Evolutionary conservation across 1,284 basidiomycete species (phyloP).

Genomic region (Chiua sp.): DNA sequence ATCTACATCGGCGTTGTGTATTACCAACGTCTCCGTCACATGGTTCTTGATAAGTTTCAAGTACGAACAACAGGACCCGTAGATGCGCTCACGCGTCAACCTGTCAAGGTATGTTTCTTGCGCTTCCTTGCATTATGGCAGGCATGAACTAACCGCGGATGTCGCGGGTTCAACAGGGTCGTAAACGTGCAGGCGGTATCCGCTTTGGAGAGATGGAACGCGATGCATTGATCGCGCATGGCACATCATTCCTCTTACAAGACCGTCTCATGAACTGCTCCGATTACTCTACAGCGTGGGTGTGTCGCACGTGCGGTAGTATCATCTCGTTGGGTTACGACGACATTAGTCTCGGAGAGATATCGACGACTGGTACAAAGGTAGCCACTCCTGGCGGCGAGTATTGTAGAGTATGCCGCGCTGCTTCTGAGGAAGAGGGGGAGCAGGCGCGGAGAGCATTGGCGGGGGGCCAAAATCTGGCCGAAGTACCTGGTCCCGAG

Average conservation of each 20-base stretch:
- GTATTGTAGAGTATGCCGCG: constrained; percentile 91
- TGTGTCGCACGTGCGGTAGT: constrained; percentile 95
- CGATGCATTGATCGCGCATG: constrained; percentile 97
- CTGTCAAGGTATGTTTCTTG: constrained; percentile 80
- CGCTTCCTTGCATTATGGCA: background rate
- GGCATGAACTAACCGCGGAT: constrained; percentile 6
- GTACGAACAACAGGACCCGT: constrained; percentile 98
- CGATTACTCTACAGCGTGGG: constrained; percentile 99
- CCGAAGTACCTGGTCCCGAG: constrained; percentile 47
- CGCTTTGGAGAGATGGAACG: constrained; percentile 99
- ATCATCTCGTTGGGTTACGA: constrained; percentile 96
- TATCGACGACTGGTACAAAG: constrained; percentile 55
- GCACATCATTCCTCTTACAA: constrained; percentile 97
- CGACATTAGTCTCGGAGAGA: constrained; percentile 75
- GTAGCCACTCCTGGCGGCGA: constrained; percentile 78
- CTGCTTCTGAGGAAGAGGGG: constrained; percentile 66
- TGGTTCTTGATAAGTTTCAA: constrained; percentile 99
- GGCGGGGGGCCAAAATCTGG: constrained; percentile 51
- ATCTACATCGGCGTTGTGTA: constrained; percentile 99
- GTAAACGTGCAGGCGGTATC: constrained; percentile 98
- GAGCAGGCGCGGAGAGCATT: constrained; percentile 59
- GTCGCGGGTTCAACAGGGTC: constrained; percentile 63
- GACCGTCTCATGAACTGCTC: constrained; percentile 99
- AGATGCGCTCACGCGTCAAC: constrained; percentile 94
- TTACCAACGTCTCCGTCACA: constrained; percentile 98